phyloP scores from a whole-genome alignment of 345 rosid genomes.

The Corchorus olitorius region DNA sequence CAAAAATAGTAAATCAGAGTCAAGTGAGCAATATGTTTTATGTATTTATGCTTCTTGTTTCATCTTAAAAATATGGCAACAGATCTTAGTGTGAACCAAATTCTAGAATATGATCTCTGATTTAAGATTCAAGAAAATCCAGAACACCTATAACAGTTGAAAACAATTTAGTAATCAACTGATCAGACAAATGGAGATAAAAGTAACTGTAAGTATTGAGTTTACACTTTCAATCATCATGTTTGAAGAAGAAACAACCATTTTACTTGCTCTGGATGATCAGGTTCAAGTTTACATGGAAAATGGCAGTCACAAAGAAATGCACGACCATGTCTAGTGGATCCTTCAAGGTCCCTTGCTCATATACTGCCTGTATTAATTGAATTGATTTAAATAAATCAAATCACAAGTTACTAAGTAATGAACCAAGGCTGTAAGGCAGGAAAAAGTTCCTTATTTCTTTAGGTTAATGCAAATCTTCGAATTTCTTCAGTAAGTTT shows the following conservation, averaged over 20 bases:
- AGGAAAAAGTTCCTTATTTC: background rate
- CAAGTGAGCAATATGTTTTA: too few species aligned
- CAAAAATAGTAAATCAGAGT: too few species aligned
- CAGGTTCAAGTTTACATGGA: background rate
- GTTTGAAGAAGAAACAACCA: background rate
- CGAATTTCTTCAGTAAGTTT: constrained; percentile 65
- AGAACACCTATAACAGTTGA: too few species aligned
- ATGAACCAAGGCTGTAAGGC: background rate
- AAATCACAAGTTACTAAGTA: background rate
- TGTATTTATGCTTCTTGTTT: background rate
- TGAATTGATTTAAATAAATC: background rate
- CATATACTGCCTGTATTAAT: background rate
- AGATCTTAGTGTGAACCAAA: background rate
- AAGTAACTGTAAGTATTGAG: background rate
- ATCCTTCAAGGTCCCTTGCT: background rate
- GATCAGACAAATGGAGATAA: too few species aligned
- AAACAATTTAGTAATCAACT: too few species aligned
- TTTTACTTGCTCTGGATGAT: background rate
- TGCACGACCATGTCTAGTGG: background rate
- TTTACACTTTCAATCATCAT: background rate
- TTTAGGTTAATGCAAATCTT: constrained; percentile 34
- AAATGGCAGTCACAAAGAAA: background rate
- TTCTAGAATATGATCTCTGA: too few species aligned
- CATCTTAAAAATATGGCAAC: background rate
- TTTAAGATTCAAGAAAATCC: too few species aligned